Base-by-base conservation (phyloP, 768 basidiomycete species). In the Collybia nuda region DNA sequence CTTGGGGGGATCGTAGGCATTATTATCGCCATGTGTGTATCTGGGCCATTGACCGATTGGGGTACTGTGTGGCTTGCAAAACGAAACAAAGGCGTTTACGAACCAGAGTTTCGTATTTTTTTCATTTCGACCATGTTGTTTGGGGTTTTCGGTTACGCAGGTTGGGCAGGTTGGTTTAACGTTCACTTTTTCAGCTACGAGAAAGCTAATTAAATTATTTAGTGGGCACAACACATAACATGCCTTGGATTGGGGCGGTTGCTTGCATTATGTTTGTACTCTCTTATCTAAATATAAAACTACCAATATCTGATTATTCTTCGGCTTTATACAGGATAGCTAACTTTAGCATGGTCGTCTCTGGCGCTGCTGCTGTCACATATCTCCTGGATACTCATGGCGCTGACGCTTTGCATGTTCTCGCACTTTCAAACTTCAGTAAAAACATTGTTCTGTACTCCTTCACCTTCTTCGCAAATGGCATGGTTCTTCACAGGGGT, bases 331-430 rank as follows among this genome's bases (percentile, higher is more conserved):
- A 3, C 56, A 73, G 72, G 18, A 67, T 74, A 66, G 65, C 68
- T 39, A 74, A 76, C 60, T 74, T 73, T 60, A 74, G 72, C 50
- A 72, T 76, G 66, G 66, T 71, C 39, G 66, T 76, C 37, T 70
- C 71, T 14, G 68, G 71, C 3, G 62, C 74, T 5, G 71, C 72
- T 11, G 69, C 73, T 6, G 68, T 75, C 17, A 72, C 74, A 5
- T 77, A 78, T 55, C 62, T 77, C 9, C 69, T 78, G 19, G 75
- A 78, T 54, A 71, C 66, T n/a, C 73, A 77, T 57, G 67, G 67
- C 19, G 55, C 64, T 24, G 67, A 73, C 56, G 70, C 74, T 8
- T 61, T 75, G 38, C 74, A 75, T 52, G 59, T 70, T 46, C 61
- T 75, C 44, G 73, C 74, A 8, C 55, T 77, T 35, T 68, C 62